phyloP scores from a whole-genome alignment of 257 asterid genomes.

The Nicotiana knightiana region DNA sequence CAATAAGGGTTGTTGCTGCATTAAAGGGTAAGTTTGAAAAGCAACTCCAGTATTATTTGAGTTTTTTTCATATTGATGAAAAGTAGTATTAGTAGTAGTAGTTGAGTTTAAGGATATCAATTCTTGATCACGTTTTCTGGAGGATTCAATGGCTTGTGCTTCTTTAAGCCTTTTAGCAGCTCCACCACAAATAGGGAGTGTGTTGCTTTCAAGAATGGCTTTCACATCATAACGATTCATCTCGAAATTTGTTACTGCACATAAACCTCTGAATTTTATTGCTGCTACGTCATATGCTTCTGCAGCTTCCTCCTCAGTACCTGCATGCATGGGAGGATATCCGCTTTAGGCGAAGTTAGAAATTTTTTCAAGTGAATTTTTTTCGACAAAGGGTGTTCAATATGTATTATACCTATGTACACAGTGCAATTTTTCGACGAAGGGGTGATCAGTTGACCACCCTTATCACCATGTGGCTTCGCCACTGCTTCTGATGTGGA shows the following conservation, averaged over 20 bases:
- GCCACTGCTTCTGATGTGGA: too few species aligned
- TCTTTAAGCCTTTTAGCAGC: slow-evolving; percentile 81
- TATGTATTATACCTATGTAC: too few species aligned
- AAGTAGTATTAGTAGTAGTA: not conserved
- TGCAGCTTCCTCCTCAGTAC: slow-evolving; percentile 94
- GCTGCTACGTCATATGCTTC: slow-evolving; percentile 95
- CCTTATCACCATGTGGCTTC: too few species aligned
- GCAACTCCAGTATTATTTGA: not conserved
- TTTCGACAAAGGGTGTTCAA: too few species aligned
- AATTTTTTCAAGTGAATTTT: too few species aligned
- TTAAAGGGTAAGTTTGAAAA: slow-evolving; percentile 33
- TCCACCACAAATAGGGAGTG: slow-evolving; percentile 81
- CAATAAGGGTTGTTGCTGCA: slow-evolving; percentile 38
- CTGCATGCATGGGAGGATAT: slow-evolving; percentile 17
- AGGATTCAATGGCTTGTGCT: slow-evolving; percentile 69
- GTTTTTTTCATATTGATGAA: slow-evolving; percentile 39
- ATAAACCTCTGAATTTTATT: slow-evolving; percentile 75
- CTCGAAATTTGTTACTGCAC: slow-evolving; percentile 83
- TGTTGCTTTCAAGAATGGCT: slow-evolving; percentile 73
- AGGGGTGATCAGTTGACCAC: too few species aligned
- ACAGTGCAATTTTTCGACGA: too few species aligned
- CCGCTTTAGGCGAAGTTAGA: too few species aligned
- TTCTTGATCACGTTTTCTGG: slow-evolving; percentile 56
- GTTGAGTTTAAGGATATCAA: slow-evolving; percentile 44
- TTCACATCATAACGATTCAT: slow-evolving; percentile 89